Conservation (phyloP, 2,329 filamentous ascomycete species). For the Fusarium sp. region DNA sequence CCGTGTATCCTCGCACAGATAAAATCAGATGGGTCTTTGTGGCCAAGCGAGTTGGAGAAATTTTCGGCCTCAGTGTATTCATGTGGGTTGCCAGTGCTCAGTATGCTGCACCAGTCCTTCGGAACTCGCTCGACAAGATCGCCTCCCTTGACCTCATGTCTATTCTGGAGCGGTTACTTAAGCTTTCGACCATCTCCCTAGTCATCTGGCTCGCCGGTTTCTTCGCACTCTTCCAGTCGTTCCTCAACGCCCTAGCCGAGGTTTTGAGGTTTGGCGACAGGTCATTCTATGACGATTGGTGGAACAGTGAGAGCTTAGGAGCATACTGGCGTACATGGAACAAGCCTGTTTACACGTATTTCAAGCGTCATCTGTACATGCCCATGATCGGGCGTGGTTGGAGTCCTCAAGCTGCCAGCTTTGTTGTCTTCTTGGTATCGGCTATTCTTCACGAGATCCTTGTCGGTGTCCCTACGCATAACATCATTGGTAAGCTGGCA, state of each 20-base stretch:
- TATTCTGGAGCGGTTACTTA: constrained; percentile 89
- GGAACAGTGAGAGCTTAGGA: constrained; percentile 88
- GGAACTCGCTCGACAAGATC: constrained; percentile 90
- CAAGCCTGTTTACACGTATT: constrained; percentile 95
- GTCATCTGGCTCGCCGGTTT: constrained; percentile 98
- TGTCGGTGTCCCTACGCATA: constrained; percentile 94
- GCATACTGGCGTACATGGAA: constrained; percentile 98
- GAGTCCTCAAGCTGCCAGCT: constrained; percentile 73
- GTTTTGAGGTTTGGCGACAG: constrained; percentile 89
- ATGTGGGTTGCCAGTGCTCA: constrained; percentile 97
- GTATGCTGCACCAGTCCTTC: constrained; percentile 88
- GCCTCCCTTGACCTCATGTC: constrained; percentile 79
- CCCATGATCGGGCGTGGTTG: constrained; percentile 87
- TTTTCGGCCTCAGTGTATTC: constrained; percentile 79
- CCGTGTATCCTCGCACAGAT: constrained; percentile 87
- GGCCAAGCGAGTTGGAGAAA: constrained; percentile 80
- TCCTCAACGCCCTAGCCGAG: constrained; percentile 90
- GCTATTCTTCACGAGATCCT: constrained; percentile 90
- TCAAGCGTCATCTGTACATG: constrained; percentile 91
- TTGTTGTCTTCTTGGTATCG: constrained; percentile 86
- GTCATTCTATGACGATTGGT: constrained; percentile 97
- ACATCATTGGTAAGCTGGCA: constrained; percentile 75
- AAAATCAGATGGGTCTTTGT: constrained; percentile 89
- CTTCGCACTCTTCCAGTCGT: constrained; percentile 94
- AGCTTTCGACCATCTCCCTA: constrained; percentile 92